Base-by-base conservation (phyloP, 257 asterid genomes). In the Penstemon barbatus region DNA sequence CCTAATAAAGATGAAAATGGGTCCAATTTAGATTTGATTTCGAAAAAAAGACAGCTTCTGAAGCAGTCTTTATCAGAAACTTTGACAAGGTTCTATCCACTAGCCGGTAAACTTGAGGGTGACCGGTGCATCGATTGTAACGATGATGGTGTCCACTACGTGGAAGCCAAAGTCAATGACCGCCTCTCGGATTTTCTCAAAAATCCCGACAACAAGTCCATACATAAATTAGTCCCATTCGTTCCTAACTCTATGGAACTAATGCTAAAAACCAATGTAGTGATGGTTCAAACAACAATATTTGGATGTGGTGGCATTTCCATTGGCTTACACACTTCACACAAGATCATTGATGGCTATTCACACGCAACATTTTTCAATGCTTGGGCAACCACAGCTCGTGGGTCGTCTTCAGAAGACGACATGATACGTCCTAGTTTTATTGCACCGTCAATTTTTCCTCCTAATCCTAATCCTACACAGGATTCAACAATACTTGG, bases 381-480 rank as follows among this genome's bases (percentile, higher is more conserved):
- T 10, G 63, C 63, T 7, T 57, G 63, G 63, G 63, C 63, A 4
- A 44, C 44, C 3, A 57, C 63, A 57, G 45, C 63, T 13, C 63
- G 63, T 8, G 63, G 63, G 4, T 57, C 63, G 6, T 37, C 5
- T 2, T 25, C 33, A 25, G 33, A 25, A 25, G 33, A 25, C 2
- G n/a, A 57, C 13, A 37, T 7, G 15, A 57, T 57, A 6, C 8
- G 18, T 6, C 63, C 63, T 25, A 36, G 6, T 13, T 57, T 37
- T 36, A 33, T 6, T 36, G 12, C 63, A 6, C 45, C 63, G 33
- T 57, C 63, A 2, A 4, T 60, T 39, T 60, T 60, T 43, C 65
- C 41, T 40, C 65, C 46, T n/a, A 8, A 25, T 25, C 33, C 33
- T 25, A 25, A 40, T 40, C 65, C 65, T 3, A 11, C 65, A 12